phyloP scores from a whole-genome alignment of 2,329 filamentous ascomycete species.

The Aspergillus luchuensis region DNA sequence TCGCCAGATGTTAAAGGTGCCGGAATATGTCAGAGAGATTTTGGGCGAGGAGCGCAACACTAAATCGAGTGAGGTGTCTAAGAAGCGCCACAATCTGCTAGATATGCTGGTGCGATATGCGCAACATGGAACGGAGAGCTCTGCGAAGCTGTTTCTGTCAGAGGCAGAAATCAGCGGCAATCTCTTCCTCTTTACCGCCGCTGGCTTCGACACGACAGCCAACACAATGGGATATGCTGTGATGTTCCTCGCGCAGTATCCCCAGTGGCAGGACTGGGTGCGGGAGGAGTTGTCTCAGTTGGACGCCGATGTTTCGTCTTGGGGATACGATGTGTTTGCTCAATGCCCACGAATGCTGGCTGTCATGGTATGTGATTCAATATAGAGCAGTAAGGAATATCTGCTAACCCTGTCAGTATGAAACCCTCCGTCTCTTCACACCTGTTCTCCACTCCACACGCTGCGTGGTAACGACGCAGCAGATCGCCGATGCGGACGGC shows the following conservation, averaged over 20 bases:
- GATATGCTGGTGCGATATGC: slow-evolving; percentile 10
- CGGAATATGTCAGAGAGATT: slow-evolving; percentile 6
- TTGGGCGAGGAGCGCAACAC: slow-evolving; percentile 9
- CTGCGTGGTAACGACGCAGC: slow-evolving; percentile 31
- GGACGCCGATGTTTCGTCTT: slow-evolving; percentile 23
- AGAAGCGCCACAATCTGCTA: slow-evolving; percentile 6
- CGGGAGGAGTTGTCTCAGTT: slow-evolving; percentile 51
- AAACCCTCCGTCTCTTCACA: slow-evolving; percentile 48
- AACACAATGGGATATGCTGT: slow-evolving; percentile 54
- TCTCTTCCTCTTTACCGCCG: slow-evolving; percentile 51
- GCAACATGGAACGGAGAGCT: slow-evolving; percentile 17
- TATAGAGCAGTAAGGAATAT: not conserved
- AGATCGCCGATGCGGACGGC: slow-evolving; percentile 28
- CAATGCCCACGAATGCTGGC: slow-evolving; percentile 48
- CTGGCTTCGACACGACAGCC: slow-evolving; percentile 54
- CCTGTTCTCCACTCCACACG: slow-evolving; percentile 44
- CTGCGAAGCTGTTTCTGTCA: slow-evolving; percentile 27
- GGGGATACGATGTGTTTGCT: slow-evolving; percentile 51
- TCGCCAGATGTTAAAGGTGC: not conserved
- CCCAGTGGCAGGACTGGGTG: slow-evolving; percentile 56
- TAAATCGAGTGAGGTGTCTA: not conserved
- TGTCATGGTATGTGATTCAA: slow-evolving; percentile 46
- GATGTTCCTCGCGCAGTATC: slow-evolving; percentile 50
- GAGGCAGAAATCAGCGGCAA: slow-evolving; percentile 49
- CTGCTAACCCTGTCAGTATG: slow-evolving; percentile 26